A percentile compares a stretch with the other conserved stretches of the same genome.
phyloP scores from a whole-genome alignment of 768 basidiomycete species.

The Pholiota conissans region DNA sequence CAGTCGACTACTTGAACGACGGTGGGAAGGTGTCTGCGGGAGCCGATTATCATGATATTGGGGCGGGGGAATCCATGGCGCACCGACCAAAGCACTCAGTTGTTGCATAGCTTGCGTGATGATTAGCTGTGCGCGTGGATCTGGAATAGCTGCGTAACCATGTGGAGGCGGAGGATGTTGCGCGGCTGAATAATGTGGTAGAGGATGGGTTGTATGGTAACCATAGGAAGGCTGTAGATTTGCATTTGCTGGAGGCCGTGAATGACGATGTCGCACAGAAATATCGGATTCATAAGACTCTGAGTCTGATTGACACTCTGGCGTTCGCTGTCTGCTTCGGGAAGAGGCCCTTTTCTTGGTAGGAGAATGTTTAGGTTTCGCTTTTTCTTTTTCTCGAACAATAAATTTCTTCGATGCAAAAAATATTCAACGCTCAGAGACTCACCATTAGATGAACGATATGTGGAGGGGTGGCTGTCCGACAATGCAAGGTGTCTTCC shows the following conservation, averaged over 20 bases:
- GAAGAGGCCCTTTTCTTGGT: conserved; percentile 7
- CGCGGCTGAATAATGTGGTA: neutral
- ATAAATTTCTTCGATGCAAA: neutral
- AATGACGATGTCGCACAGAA: neutral
- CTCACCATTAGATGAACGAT: neutral
- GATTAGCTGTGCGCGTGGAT: conserved; percentile 41
- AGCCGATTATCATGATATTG: conserved; percentile 18
- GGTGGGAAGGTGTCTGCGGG: conserved; percentile 31
- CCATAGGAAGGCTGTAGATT: conserved; percentile 12
- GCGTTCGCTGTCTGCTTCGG: neutral
- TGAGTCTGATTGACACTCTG: conserved; percentile 6
- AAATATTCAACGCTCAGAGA: neutral
- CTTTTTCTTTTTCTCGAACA: neutral
- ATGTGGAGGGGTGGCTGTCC: neutral
- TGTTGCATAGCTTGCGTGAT: conserved; percentile 46
- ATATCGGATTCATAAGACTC: conserved; percentile 13
- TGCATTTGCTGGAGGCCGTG: neutral
- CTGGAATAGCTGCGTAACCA: conserved; percentile 32
- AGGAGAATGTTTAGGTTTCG: neutral
- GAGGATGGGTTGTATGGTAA: conserved; percentile 22
- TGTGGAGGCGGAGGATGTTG: conserved; percentile 22
- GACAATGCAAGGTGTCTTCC: neutral
- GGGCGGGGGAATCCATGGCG: conserved; percentile 25
- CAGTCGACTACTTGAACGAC: conserved; percentile 19
- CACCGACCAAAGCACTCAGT: conserved; percentile 33